Evolutionary conservation across 2,329 filamentous ascomycete genomes (phyloP).

Genomic region (Colletotrichum eremochloae): DNA sequence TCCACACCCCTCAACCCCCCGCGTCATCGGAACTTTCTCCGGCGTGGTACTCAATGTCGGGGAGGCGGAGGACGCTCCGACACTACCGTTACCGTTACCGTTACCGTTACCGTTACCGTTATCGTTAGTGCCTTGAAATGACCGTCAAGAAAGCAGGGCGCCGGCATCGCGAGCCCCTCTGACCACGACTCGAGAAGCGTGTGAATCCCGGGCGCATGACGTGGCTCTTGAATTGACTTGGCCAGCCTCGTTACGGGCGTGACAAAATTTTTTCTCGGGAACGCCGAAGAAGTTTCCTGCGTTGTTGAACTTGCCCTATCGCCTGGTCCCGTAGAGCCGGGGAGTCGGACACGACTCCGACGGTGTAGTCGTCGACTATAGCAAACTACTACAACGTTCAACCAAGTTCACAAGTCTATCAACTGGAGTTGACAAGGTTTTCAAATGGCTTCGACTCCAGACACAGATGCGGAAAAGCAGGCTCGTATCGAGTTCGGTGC

Average conservation of each 20-base stretch:
- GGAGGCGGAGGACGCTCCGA: not conserved
- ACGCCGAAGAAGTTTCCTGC: not conserved
- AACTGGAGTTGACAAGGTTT: not conserved
- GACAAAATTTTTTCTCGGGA: not conserved
- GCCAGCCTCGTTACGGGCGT: not conserved
- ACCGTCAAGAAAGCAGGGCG: not conserved
- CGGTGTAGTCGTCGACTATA: not conserved
- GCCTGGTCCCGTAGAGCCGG: not conserved
- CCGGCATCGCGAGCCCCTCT: not conserved
- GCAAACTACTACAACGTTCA: not conserved
- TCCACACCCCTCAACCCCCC: not conserved
- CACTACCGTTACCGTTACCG: not conserved
- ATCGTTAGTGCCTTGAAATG: too few relatives aligned
- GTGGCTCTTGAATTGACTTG: not conserved
- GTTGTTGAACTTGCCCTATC: not conserved
- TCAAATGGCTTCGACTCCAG: not conserved
- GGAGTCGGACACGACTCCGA: not conserved
- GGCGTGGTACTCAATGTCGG: not conserved
- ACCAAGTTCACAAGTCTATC: not conserved
- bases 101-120: not conserved
- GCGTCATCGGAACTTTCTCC: not conserved
- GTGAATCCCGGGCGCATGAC: not conserved
- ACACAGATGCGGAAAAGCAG: not conserved
- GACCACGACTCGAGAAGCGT: not conserved
- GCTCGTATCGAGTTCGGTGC: not conserved